Evolutionary conservation across 176 grass and related monocot genomes (phyloP), one percentile per base, ranked within the genome.

Genomic region (Poa pratensis): DNA sequence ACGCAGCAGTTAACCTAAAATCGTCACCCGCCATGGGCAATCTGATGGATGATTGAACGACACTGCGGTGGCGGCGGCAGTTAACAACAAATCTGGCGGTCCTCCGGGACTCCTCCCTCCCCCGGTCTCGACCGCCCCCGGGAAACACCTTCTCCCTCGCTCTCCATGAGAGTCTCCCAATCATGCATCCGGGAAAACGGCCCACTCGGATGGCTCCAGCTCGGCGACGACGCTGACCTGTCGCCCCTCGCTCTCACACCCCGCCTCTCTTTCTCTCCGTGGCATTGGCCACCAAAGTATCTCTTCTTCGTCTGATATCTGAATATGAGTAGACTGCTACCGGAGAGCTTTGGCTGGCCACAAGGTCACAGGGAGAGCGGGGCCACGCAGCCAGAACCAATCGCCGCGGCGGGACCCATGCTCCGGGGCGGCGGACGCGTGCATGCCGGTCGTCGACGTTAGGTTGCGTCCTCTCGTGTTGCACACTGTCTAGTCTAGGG

Each of bases 41-140:
- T 16, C 61, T 16, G 45, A 46, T 13, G 1, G 61, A 30, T 64
- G 61, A 64, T 16, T 61, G 22, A 59, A 28, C n/a, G n/a, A n/a
- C n/a, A n/a, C n/a, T n/a, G 45, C 45, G 3, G 0, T 3, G 26
- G 26, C 61, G 5, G 61, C 26, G 26, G 26, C 26, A 1, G 61
- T 17, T 64, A 5, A 17, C 26, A 13, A 3, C 13, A 64, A 16
- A 16, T 16, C 61, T 26, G 61, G 61, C 26, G 5, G 53, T 20
- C 16, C 52, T 17, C 0, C 43, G 2, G 9, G 43, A 2, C 43
- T 45, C 43, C 46, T 49, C 46, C 73, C 75, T 79, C 24, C 84
- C 75, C 76, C 52, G 76, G 76, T 26, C 24, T 4, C 2, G 26
- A 37, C 65, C 84, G 76, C 26, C 84, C 76, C 76, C 65, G 6